Evolutionary conservation across 2,329 filamentous ascomycete genomes (phyloP).

Genomic region (Macrophomina tecta): DNA sequence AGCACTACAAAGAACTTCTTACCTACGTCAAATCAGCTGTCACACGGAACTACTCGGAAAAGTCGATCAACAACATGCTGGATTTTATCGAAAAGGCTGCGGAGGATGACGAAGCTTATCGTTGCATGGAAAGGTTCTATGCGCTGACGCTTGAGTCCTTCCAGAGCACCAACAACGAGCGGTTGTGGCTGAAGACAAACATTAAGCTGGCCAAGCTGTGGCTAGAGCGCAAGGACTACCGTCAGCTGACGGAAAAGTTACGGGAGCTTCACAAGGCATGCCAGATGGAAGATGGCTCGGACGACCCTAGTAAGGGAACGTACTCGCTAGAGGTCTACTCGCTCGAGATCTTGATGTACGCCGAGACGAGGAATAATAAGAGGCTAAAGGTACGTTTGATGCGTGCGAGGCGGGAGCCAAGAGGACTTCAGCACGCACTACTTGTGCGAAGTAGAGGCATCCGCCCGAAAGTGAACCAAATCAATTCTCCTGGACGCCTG

Average conservation of each 20-base stretch:
- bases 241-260: slow-evolving; percentile 79
- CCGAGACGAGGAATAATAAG: slow-evolving; percentile 96
- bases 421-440: no score
- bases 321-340: slow-evolving; percentile 96
- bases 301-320: slow-evolving; percentile 94
- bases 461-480: no score
- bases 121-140: slow-evolving; percentile 94
- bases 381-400: slow-evolving; percentile 72
- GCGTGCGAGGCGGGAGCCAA: background rate
- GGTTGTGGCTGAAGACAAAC: slow-evolving; percentile 96
- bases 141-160: slow-evolving; percentile 92
- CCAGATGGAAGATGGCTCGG: slow-evolving; percentile 82
- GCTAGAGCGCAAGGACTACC: slow-evolving; percentile 89
- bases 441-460: no score
- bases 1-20: slow-evolving; percentile 92
- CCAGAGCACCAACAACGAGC: slow-evolving; percentile 96
- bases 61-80: slow-evolving; percentile 99
- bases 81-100: slow-evolving; percentile 95
- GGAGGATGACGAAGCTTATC: slow-evolving; percentile 71
- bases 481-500: no score
- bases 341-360: slow-evolving; percentile 98
- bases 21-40: slow-evolving; percentile 98
- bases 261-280: slow-evolving; percentile 88
- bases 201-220: slow-evolving; percentile 94
- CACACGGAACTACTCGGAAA: slow-evolving; percentile 97